Percentiles rank a stretch among this genome's conserved stretches.
These are phyloP conservation scores for Durotheca rogersii DNA, from an alignment of 495 filamentous ascomycete species.

Conservation along the genomic window DNA sequence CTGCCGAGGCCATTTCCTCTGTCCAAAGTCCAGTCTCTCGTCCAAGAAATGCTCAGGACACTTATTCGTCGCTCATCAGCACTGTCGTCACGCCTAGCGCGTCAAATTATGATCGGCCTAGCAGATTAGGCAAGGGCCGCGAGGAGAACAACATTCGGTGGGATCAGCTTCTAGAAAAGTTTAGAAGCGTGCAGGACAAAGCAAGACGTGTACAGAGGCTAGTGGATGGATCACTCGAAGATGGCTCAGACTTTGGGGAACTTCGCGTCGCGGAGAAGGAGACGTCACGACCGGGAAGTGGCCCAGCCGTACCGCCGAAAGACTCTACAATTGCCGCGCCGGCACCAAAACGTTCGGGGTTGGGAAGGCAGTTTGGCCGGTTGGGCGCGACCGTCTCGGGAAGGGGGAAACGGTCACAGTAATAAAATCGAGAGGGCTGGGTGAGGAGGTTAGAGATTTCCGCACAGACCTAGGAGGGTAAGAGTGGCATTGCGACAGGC, in stretches of 20 bases:
- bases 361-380: constrained; percentile 68
- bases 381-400: constrained; percentile 66
- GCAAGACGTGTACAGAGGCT: constrained; percentile 54
- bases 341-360: constrained; percentile 58
- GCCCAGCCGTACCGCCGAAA: constrained; percentile 46
- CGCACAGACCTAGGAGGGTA: background rate
- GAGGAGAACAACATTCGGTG: constrained; percentile 85
- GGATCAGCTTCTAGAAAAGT: constrained; percentile 95
- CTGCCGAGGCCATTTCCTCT: constrained; percentile 42
- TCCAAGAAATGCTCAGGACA: constrained; percentile 33
- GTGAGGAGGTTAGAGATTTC: background rate
- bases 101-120: constrained; percentile 71
- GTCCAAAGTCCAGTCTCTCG: constrained; percentile 30
- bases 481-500: background rate
- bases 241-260: constrained; percentile 40
- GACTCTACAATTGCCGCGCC: constrained; percentile 38
- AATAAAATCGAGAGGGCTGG: constrained; percentile 9
- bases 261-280: constrained; percentile 48
- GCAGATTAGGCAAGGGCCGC: constrained; percentile 71
- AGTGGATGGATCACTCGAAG: constrained; percentile 40
- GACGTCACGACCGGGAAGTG: constrained; percentile 30
- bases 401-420: constrained; percentile 49
- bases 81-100: constrained; percentile 47
- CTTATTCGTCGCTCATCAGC: constrained; percentile 39
- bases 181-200: constrained; percentile 82